A percentile compares a stretch with the other conserved stretches of the same genome.
Evolutionary conservation across 495 filamentous ascomycete genomes (phyloP).

Genomic region (Penicillium steckii): DNA sequence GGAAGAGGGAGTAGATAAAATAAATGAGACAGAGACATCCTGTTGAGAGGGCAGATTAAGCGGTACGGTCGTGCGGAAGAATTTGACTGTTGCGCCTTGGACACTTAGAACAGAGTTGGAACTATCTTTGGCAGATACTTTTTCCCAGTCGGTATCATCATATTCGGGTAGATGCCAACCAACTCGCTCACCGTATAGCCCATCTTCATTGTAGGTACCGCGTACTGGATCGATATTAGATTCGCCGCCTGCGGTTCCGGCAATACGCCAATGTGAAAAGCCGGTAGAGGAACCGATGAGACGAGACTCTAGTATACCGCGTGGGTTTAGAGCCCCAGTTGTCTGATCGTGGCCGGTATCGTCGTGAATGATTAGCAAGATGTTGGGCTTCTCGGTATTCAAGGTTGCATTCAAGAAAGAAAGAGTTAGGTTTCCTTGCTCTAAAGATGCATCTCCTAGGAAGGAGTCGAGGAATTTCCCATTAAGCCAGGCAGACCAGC

Average conservation of each 20-base stretch:
- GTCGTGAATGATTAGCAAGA: conserved; percentile 70
- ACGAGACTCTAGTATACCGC: conserved; percentile 62
- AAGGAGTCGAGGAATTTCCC: conserved; percentile 52
- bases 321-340: conserved; percentile 61
- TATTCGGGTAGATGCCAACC: conserved; percentile 65
- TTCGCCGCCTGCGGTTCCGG: conserved; percentile 72
- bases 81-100: conserved; percentile 43
- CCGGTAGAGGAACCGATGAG: conserved; percentile 39
- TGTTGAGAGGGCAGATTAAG: conserved; percentile 44
- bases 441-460: conserved; percentile 48
- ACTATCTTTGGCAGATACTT: background rate
- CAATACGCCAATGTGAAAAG: conserved; percentile 66
- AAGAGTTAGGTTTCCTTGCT: conserved; percentile 30
- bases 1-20: conserved; percentile 27
- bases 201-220: conserved; percentile 75
- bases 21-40: conserved; percentile 49
- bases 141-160: conserved; percentile 46
- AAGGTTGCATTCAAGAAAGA: conserved; percentile 47
- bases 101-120: conserved; percentile 48
- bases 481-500: conserved; percentile 57
- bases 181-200: conserved; percentile 63
- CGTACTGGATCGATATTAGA: conserved; percentile 61
- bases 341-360: conserved; percentile 69
- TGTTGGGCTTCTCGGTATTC: conserved; percentile 47
- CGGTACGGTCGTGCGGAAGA: conserved; percentile 57